Evolutionary conservation across 2,329 filamentous ascomycete species (phyloP), one percentile per base, ranked within the genome.

Genomic region (Scortechinia acanthostroma): DNA sequence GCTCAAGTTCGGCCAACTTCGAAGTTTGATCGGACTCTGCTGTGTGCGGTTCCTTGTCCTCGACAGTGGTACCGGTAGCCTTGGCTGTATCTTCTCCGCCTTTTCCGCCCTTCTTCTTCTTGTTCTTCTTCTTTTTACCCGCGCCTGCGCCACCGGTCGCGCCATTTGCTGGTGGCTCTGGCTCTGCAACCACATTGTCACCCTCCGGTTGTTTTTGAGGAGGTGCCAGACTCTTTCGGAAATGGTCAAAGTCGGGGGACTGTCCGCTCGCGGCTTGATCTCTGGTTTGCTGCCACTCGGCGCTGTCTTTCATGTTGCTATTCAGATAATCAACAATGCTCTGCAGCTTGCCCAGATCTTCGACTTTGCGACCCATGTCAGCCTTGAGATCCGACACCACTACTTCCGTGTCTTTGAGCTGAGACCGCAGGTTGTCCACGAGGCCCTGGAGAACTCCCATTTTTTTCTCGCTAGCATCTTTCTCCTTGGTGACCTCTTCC

Each of bases 81-180:
- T 55, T 52, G 1, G 63, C 54, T 1, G 60, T 52, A 4, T 55
- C 43, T n/a, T 65, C 62, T 5, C 69, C 63, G 4, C 63, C 60
- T 4, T 61, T 61, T 50, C 76, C 79, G 22, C 73, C 77, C 16
- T 77, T 80, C 69, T 91, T 91, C 64, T 83, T 86, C 75, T 94
- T 95, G 60, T 88, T 88, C 60, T 88, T 88, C 62, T 88, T 91
- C 64, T 88, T 94, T 66, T 90, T 91, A 48, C 67, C 66, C 10
- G 69, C 62, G 14, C 57, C 62, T 14, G 64, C 58, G 3, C 59
- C 56, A 28, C 48, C 46, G 40, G 42, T 21, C 14, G 35, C 35
- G 10, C 13, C 35, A 43, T 33, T 16, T 1, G 46, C 21, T 4
- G 47, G 19, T 15, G 45, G 42, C 1, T 61, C 37, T 3, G 60